Base-by-base conservation (phyloP, 305 asterid species). In the Striga hermonthica region DNA sequence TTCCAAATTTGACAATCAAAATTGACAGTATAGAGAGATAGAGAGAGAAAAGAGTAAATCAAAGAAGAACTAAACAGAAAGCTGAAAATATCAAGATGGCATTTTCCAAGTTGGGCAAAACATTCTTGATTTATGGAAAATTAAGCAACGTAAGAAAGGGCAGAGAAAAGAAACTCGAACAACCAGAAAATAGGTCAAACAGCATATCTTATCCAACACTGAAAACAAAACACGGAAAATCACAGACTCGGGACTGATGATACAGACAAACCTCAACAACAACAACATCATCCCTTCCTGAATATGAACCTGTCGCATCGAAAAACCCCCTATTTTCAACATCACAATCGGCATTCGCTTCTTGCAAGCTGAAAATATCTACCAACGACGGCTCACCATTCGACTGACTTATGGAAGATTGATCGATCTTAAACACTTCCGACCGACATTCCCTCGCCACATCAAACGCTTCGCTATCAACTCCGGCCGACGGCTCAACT, bases 391-490 rank as follows among this genome's bases (percentile, higher is more conserved):
- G 31, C 65, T 85, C 95, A 64, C 68, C 49, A 43, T 69, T 69
- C 59, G 82, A 56, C 72, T 56, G 74, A 72, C 62, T 66, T 11
- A 74, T 69, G 47, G 94, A 79, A 28, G 87, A 74, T 59, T 71
- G 78, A 80, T 81, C 95, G 70, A 90, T 75, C 81, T 81, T 82
- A 67, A 90, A 90, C 73, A 83, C 87, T 68, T 85, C 96, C 56
- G 86, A 76, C 53, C 87, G 78, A 57, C 97, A 90, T 12, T 90
- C 90, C 73, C 74, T 87, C 9, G 92, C 95, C 72, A 90, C 97
- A 71, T 84, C 89, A 60, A 90, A 83, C 48, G 92, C 87, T 69
- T 87, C 97, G 41, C 62, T 35, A 68, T 87, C 95, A 67, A 66
- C 84, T 66, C 85, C 96, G 41, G 80, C 72, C 13, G 87, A 82